A percentile compares a stretch with the other conserved stretches of the same genome.
These are phyloP conservation scores for Blakeslea trispora DNA, from an alignment of 371 early-diverging fungal species.

Conservation along the genomic window DNA sequence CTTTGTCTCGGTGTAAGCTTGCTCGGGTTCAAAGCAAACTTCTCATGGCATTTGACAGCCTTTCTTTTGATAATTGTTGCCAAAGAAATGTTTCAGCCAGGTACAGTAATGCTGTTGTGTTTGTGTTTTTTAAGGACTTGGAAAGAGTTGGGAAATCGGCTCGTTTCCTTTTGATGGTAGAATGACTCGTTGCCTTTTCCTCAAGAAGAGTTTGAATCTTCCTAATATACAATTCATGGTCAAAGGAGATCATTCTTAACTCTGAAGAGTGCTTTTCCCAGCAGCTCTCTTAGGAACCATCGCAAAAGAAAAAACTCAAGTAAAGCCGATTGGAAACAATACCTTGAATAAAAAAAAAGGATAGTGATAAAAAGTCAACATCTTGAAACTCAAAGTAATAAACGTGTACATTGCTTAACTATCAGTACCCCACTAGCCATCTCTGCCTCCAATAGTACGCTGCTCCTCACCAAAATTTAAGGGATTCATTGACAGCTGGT, in stretches of 20 bases:
- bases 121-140: constrained; percentile 11
- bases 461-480: too few species aligned
- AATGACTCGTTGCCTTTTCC: constrained; percentile 13
- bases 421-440: too few species aligned
- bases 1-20: constrained; percentile 11
- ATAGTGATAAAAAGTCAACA: too few species aligned
- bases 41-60: constrained; percentile 11
- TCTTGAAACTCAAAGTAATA: too few species aligned
- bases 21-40: constrained; percentile 11
- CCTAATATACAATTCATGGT: constrained; percentile 9
- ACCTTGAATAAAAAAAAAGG: too few species aligned
- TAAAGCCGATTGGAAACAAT: too few species aligned
- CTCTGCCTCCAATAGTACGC: too few species aligned
- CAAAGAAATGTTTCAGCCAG: constrained; percentile 8
- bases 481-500: too few species aligned
- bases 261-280: constrained; percentile 14
- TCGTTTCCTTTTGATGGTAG: constrained; percentile 20
- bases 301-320: too few species aligned
- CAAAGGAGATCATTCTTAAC: constrained; percentile 8
- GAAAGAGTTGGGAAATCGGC: background rate
- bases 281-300: too few species aligned
- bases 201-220: constrained; percentile 11
- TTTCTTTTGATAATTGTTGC: constrained; percentile 12
- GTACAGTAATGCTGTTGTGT: constrained; percentile 6
- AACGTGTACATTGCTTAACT: too few species aligned